Evolutionary conservation across 2,329 filamentous ascomycete genomes (phyloP), one percentile per base, ranked within the genome.

Genomic region (Monilinia vaccinii-corymbosi): DNA sequence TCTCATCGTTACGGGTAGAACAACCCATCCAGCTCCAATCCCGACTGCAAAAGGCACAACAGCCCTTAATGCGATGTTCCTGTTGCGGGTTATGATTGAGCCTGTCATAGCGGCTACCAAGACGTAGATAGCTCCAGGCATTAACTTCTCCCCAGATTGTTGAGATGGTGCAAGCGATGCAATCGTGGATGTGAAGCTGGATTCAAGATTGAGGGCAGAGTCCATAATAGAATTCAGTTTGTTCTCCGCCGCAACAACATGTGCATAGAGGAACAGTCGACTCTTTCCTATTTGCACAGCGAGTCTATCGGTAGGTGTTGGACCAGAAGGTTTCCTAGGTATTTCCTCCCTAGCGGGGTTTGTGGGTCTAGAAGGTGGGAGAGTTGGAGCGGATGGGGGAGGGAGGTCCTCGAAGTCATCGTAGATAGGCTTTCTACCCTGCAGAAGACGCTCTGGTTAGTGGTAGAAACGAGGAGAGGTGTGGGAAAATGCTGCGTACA

Each of bases 71-170:
- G 96, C 73, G 64, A 97, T 81, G 74, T 88, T 92, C 68, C 93
- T 86, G 79, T 96, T 95, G 64, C 93, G 85, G 59, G 89, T 85
- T 59, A 97, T 79, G 73, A 99, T 97, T 74, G 85, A 91, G 68
- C 93, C 94, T 40, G 94, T 90, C 92, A 99, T 97, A 69, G 90
- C 86, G 46, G 92, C 87, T 51, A 99, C 92, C 34, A 97, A 82
- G 50, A 97, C 91, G 77, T 97, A 97, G 67, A 97, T 84, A 62
- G 85, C 80, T 31, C 93, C 93, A 38, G 94, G 94, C 76, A 97
- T 86, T 60, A 99, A 81, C 72, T 86, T 85, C 79, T 99, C 94
- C 73, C 89, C 89, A 62, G 85, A 89, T 75, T 93, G 88, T 70
- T 86, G 87, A 42, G 91, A 80, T 34, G 94, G 94, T 23, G 92